Conservation (phyloP, 2,329 filamentous ascomycete genomes). For the Hirsutella thompsonii region DNA sequence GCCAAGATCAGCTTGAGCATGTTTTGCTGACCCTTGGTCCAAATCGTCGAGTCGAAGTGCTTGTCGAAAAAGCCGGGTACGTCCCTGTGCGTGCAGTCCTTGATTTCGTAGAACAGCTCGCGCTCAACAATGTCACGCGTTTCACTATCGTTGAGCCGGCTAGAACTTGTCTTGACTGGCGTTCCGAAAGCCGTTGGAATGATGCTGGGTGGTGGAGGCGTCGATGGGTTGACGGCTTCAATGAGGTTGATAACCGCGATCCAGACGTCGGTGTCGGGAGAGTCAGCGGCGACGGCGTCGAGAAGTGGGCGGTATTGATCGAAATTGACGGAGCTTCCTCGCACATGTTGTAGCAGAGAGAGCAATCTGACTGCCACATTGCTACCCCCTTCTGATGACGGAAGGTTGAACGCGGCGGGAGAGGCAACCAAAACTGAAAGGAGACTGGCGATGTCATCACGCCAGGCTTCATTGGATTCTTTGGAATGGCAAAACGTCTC, state of each 20-base stretch:
- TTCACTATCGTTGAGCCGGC: not conserved
- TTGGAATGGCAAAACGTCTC: too few species aligned
- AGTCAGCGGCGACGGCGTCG: not conserved
- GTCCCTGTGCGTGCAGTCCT: too few species aligned
- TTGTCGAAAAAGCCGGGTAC: too few species aligned
- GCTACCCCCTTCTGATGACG: not conserved
- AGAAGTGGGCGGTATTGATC: slow-evolving; percentile 1
- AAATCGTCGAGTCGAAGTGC: too few species aligned
- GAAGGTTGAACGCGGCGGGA: not conserved
- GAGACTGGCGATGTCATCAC: not conserved
- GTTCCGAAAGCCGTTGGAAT: not conserved
- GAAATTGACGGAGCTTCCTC: not conserved
- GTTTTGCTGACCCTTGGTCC: too few species aligned
- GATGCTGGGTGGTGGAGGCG: not conserved
- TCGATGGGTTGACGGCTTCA: not conserved
- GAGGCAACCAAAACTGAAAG: not conserved
- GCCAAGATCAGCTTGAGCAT: too few species aligned
- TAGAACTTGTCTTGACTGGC: not conserved
- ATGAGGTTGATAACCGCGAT: slow-evolving; percentile 1
- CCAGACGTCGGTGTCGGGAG: slow-evolving; percentile 3
- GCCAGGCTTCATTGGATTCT: not conserved
- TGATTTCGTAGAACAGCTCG: not conserved
- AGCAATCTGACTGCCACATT: slow-evolving; percentile 3
- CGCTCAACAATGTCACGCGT: not conserved
- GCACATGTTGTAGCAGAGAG: not conserved